Conservation (phyloP, 192 early-diverging fungal species). For the Coemansia sp. region DNA sequence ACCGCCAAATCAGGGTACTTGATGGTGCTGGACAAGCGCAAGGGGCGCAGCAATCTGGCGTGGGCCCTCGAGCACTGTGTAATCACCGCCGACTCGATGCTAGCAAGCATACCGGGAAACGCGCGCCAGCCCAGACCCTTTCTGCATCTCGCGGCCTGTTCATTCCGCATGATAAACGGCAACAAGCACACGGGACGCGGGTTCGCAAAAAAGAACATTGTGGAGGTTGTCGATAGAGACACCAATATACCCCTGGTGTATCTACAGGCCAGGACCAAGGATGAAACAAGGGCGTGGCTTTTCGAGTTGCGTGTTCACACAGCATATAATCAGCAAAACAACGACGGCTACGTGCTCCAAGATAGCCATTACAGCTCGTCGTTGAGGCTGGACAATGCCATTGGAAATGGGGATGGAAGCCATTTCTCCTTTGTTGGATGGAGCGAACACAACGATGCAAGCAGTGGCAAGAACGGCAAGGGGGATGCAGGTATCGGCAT, state of each 20-base stretch:
- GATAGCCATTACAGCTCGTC: background rate
- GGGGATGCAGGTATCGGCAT: background rate
- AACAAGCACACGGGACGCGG: constrained; percentile 3
- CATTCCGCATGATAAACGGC: constrained; percentile 19
- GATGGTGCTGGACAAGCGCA: constrained; percentile 32
- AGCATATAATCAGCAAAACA: background rate
- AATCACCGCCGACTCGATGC: constrained; percentile 15
- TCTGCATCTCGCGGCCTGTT: background rate
- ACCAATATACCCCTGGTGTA: constrained; percentile 15
- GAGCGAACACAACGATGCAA: background rate
- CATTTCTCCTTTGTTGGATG: background rate
- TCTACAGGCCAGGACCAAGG: constrained; percentile 23
- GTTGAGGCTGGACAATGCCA: background rate
- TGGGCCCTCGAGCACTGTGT: constrained; percentile 23
- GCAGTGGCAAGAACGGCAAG: background rate
- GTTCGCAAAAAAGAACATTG: constrained; percentile 9
- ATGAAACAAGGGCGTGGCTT: constrained; percentile 39
- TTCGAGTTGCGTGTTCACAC: constrained; percentile 20
- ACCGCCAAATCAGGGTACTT: constrained; percentile 29
- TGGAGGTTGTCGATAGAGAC: constrained; percentile 18
- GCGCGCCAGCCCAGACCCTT: background rate
- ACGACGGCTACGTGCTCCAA: background rate
- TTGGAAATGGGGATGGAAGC: background rate
- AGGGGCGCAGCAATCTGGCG: constrained; percentile 7
- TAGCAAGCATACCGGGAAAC: constrained; percentile 7